These are phyloP conservation scores for Rhypophila decipiens DNA, from an alignment of 495 filamentous ascomycete genomes.

Conservation along the genomic window DNA sequence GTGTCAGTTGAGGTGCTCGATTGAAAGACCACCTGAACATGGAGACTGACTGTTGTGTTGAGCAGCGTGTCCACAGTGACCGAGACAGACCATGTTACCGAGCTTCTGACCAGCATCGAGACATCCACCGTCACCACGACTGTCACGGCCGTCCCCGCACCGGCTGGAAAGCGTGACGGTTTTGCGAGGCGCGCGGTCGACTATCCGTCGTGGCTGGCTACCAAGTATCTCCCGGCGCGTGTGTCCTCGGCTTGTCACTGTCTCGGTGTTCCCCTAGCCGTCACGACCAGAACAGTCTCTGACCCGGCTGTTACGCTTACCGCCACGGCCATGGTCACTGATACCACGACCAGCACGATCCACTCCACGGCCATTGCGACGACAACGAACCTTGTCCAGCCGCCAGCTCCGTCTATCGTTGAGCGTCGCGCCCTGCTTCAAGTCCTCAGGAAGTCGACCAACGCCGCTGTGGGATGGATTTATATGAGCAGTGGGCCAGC, in stretches of 20 bases:
- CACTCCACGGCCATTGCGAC: conserved; percentile 5
- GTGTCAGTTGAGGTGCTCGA: too few relatives aligned
- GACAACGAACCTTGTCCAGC: background rate
- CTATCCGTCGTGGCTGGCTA: conserved; percentile 8
- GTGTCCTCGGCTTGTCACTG: conserved; percentile 9
- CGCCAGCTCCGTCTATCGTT: background rate
- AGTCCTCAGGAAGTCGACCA: conserved; percentile 3
- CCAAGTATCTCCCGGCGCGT: background rate
- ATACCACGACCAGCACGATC: background rate
- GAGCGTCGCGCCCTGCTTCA: conserved; percentile 1
- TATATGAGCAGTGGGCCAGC: conserved; percentile 3
- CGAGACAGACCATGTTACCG: conserved; percentile 3
- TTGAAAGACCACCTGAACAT: too few relatives aligned
- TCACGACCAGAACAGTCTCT: conserved; percentile 3
- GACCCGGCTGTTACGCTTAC: conserved; percentile 1
- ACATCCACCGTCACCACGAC: background rate
- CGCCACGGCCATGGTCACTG: conserved; percentile 2
- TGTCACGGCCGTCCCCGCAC: conserved; percentile 1
- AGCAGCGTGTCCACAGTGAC: too few relatives aligned
- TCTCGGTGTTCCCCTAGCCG: conserved; percentile 5
- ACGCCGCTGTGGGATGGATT: background rate
- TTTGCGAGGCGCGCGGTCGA: conserved; percentile 3
- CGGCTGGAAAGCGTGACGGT: background rate
- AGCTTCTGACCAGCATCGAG: background rate
- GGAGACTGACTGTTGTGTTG: too few relatives aligned